Conservation (phyloP, 2,329 filamentous ascomycete species). For the Ceratocystis harringtonii region DNA sequence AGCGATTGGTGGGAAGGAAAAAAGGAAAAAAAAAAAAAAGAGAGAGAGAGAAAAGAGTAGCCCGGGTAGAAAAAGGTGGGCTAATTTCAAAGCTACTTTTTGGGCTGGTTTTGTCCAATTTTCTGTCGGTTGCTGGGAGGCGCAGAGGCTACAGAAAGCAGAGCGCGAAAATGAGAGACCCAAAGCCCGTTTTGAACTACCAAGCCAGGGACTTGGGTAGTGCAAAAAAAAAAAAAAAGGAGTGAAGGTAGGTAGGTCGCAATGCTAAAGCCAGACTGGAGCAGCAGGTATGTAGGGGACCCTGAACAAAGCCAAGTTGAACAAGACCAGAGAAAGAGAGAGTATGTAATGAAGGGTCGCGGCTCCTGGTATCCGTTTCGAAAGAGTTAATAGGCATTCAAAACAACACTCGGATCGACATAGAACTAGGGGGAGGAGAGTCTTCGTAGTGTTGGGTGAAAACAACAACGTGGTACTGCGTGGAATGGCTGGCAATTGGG, state of each 20-base stretch:
- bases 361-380: neutral
- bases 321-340: neutral
- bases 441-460: neutral
- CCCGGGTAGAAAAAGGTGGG: neutral
- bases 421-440: neutral
- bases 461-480: neutral
- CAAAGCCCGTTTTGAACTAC: slow-evolving; percentile 1
- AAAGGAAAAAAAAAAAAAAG: neutral
- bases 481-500: neutral
- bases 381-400: neutral
- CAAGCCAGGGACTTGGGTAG: neutral
- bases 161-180: neutral
- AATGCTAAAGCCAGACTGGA: neutral
- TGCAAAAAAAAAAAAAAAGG: neutral
- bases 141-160: neutral
- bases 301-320: slow-evolving; percentile 3
- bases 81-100: neutral
- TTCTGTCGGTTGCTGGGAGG: neutral
- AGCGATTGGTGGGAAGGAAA: neutral
- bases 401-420: slow-evolving; percentile 1
- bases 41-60: neutral
- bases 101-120: neutral
- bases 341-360: neutral
- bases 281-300: neutral
- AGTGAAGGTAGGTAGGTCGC: neutral